Percentiles rank a stretch among this genome's conserved stretches.
Evolutionary conservation across 805 yeast genomes (phyloP).

Genomic region (Candida cerambycidarum): DNA sequence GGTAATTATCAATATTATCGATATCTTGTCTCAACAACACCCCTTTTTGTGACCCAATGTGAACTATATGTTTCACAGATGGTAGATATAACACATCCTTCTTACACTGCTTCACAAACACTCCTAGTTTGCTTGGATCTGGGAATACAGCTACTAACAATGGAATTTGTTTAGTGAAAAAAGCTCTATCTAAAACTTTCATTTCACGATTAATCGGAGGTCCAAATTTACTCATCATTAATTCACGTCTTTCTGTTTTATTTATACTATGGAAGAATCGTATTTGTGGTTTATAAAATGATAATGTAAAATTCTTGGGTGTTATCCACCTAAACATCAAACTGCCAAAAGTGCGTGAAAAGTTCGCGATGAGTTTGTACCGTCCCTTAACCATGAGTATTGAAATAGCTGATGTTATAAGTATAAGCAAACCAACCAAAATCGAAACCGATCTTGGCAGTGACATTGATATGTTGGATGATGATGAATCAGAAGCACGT

Average conservation of each 20-base stretch:
- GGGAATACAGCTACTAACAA: constrained; percentile 69
- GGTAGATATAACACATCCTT: constrained; percentile 69
- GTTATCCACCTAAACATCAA: constrained; percentile 13
- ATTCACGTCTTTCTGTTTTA: constrained; percentile 26
- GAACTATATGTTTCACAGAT: constrained; percentile 66
- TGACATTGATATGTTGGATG: constrained; percentile 44
- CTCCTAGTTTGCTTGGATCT: constrained; percentile 60
- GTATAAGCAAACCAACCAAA: constrained; percentile 32
- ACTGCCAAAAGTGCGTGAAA: constrained; percentile 2
- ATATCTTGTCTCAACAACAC: constrained; percentile 57
- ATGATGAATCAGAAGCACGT: constrained; percentile 14
- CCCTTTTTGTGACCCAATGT: constrained; percentile 36
- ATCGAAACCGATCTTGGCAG: constrained; percentile 21
- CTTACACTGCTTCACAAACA: constrained; percentile 57
- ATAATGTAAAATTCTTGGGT: neutral
- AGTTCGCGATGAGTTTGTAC: constrained; percentile 6
- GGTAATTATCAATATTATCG: constrained; percentile 16
- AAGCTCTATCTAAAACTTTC: constrained; percentile 63
- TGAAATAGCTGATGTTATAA: constrained; percentile 33
- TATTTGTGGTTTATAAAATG: neutral
- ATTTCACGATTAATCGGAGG: constrained; percentile 74
- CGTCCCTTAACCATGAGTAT: constrained; percentile 11
- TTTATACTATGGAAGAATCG: constrained; percentile 17
- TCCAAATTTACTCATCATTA: constrained; percentile 31
- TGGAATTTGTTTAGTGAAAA: constrained; percentile 57